These are phyloP conservation scores for Haematococcus lacustris DNA, from an alignment of 139 green algal genomes.

Conservation along the genomic window DNA sequence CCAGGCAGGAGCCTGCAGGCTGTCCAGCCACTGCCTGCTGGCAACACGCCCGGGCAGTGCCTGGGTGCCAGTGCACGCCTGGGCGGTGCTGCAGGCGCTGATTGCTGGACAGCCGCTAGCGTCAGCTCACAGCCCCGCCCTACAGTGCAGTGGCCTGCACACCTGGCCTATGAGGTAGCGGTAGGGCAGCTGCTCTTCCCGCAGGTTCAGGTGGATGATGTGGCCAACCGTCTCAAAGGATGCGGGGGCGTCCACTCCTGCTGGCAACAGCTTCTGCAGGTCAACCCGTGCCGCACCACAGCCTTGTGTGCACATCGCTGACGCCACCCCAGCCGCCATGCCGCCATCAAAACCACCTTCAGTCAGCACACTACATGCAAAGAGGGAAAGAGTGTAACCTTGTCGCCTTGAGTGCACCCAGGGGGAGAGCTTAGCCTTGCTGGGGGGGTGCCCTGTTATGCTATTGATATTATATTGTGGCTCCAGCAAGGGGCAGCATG, in stretches of 20 bases:
- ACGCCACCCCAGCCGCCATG: not conserved
- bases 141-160: too few species aligned
- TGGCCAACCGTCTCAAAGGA: slow-evolving; percentile 94
- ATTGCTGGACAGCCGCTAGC: too few species aligned
- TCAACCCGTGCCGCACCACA: not conserved
- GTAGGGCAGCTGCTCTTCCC: slow-evolving; percentile 77
- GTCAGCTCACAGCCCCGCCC: too few species aligned
- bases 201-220: slow-evolving; percentile 93
- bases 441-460: not conserved
- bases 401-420: not conserved
- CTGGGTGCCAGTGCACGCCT: too few species aligned
- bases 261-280: slow-evolving; percentile 71
- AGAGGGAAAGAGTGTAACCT: not conserved
- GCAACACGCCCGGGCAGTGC: too few species aligned
- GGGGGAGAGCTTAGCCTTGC: not conserved
- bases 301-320: not conserved
- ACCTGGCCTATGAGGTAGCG: slow-evolving; percentile 44
- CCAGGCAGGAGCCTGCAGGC: too few species aligned
- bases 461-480: too few species aligned
- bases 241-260: slow-evolving; percentile 66
- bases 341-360: not conserved
- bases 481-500: too few species aligned
- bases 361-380: not conserved
- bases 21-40: too few species aligned
- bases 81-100: too few species aligned